Evolutionary conservation across 1,139 yeast species (phyloP).

Genomic region (Geotrichum europaeum): DNA sequence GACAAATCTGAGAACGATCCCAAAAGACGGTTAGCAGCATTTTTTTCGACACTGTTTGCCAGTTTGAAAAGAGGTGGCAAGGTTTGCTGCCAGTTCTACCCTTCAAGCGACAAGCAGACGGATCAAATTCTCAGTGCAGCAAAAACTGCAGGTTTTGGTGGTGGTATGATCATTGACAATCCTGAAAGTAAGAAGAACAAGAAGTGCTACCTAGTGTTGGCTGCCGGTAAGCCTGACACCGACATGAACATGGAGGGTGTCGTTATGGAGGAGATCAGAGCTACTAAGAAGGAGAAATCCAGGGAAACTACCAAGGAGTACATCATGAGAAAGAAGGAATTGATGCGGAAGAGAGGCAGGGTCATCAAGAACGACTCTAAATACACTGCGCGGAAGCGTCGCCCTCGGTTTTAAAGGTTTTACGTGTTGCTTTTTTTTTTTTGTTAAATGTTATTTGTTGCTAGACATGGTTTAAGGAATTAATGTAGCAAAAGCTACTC

Average conservation of each 20-base stretch:
- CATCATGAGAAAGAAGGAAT: slow-evolving; percentile 85
- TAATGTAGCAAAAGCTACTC: neutral
- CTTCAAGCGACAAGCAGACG: slow-evolving; percentile 79
- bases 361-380: slow-evolving; percentile 84
- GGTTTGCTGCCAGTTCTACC: slow-evolving; percentile 95
- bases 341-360: slow-evolving; percentile 88
- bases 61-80: slow-evolving; percentile 89
- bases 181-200: slow-evolving; percentile 89
- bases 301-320: slow-evolving; percentile 68
- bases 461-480: neutral
- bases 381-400: slow-evolving; percentile 90
- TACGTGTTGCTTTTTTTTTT: neutral
- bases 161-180: slow-evolving; percentile 90
- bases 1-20: slow-evolving; percentile 82
- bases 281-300: slow-evolving; percentile 44
- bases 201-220: slow-evolving; percentile 81
- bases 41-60: slow-evolving; percentile 84
- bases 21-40: slow-evolving; percentile 68
- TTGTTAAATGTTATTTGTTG: too few species aligned
- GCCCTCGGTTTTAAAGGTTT: slow-evolving; percentile 57
- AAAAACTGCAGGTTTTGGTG: slow-evolving; percentile 91
- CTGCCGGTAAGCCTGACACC: slow-evolving; percentile 72
- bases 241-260: slow-evolving; percentile 72
- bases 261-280: slow-evolving; percentile 58
- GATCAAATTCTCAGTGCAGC: slow-evolving; percentile 77